Evolutionary conservation across 1,139 yeast genomes (phyloP).

Genomic region (Debaryomyces robertsiae): DNA sequence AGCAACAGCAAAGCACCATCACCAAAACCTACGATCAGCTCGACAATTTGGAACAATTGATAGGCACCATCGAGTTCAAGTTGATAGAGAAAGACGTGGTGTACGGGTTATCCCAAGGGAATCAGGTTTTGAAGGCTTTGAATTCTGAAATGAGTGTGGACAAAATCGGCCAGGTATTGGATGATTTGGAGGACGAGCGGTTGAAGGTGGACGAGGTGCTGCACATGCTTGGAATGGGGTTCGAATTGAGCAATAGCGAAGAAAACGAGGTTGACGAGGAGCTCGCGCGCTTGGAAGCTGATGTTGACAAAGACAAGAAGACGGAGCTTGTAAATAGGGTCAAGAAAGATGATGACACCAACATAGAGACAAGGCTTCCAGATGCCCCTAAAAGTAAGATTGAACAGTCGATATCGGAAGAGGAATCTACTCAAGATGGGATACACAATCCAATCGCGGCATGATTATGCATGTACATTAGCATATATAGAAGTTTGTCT

Average conservation of each 20-base stretch:
- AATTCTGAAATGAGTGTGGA: conserved; percentile 79
- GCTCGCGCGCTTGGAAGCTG: conserved; percentile 51
- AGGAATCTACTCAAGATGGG: conserved; percentile 14
- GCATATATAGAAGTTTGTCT: conserved; percentile 8
- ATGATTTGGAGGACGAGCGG: conserved; percentile 80
- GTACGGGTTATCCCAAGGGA: conserved; percentile 79
- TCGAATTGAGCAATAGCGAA: conserved; percentile 52
- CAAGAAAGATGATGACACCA: conserved; percentile 16
- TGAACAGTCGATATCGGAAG: conserved; percentile 23
- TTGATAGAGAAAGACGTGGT: conserved; percentile 83
- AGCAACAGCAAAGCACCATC: conserved; percentile 75
- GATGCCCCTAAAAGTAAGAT: conserved; percentile 21
- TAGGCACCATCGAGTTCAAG: conserved; percentile 83
- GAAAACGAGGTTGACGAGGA: conserved; percentile 72
- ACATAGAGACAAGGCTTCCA: conserved; percentile 19
- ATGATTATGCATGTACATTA: conserved; percentile 11
- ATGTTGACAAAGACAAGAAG: conserved; percentile 28
- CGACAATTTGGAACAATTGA: conserved; percentile 71
- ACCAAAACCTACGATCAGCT: conserved; percentile 75
- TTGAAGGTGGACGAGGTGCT: conserved; percentile 72
- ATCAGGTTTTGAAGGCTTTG: conserved; percentile 67
- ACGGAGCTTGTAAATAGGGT: conserved; percentile 27
- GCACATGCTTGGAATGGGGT: conserved; percentile 45
- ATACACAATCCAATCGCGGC: conserved; percentile 21
- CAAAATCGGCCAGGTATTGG: conserved; percentile 79